Conservation (phyloP, 192 early-diverging fungal species). For the Chytriomyces confervae region DNA sequence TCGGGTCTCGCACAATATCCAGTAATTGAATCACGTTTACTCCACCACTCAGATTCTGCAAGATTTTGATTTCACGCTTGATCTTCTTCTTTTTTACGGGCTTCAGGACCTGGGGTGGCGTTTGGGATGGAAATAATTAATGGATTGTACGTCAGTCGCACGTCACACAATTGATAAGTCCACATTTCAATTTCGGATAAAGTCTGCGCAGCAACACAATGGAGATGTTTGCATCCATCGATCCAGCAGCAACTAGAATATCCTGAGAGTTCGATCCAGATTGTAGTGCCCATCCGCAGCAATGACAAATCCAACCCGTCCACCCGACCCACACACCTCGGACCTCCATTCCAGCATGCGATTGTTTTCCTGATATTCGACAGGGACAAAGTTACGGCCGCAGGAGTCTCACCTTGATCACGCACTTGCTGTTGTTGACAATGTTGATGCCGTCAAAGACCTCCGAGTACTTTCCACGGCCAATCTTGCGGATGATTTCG, state of each 20-base stretch:
- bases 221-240: no score
- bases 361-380: no score
- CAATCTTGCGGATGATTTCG: slow-evolving; percentile 96
- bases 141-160: neutral
- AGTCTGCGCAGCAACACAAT: no score
- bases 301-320: no score
- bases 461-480: slow-evolving; percentile 98
- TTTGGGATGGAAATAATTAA: neutral
- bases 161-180: no score
- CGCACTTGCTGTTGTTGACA: slow-evolving; percentile 83
- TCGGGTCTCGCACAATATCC: slow-evolving; percentile 95
- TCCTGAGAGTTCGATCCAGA: no score
- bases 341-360: no score
- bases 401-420: slow-evolving; percentile 79
- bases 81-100: slow-evolving; percentile 99
- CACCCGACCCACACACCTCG: no score
- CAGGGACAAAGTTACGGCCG: no score
- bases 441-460: slow-evolving; percentile 99
- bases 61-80: slow-evolving; percentile 98
- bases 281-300: no score
- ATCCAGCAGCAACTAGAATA: no score
- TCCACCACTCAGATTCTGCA: slow-evolving; percentile 95
- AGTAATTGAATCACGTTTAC: slow-evolving; percentile 89
- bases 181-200: no score
- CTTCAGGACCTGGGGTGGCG: slow-evolving; percentile 69